Evolutionary conservation across 257 asterid genomes (phyloP), one percentile per base, ranked within the genome.

Genomic region (Solanum rostratum): DNA sequence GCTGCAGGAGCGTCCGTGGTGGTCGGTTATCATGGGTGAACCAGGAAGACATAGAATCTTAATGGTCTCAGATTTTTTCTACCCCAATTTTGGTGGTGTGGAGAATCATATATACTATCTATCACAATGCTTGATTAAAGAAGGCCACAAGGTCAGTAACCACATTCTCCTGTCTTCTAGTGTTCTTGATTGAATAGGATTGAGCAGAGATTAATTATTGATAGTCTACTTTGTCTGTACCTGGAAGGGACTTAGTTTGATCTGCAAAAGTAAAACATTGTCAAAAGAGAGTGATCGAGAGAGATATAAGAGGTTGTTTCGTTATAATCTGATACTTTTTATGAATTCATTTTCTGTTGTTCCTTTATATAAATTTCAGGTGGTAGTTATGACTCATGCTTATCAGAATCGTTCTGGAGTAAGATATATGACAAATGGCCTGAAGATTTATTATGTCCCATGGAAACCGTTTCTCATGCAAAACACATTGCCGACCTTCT

Each of bases 81-180:
- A 89, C 88, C 98, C 99, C 85, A 97, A 94, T 89, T 96, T 96
- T 55, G 98, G 99, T 53, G 98, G 99, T 7, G 98, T 95, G 49
- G 98, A 97, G 53, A 95, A 91, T 90, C 99, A 95, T 91, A 97
- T 97, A 60, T 97, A 97, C 88, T 97, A 92, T 84, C 90, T 95
- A 84, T 94, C 99, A 5, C 98, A 94, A 86, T 97, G 99, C 89
- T 88, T 95, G 89, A 92, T 97, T 13, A 90, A 93, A 88, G 97
- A 91, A 55, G 98, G 98, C 76, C 99, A 97, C 92, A 94, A 93
- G 98, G 98, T 95, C 83, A 81, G 82, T 10, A 29, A 27, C 29
- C 46, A 78, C 10, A 7, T 3, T 50, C 46, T 16, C 49, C 49
- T 78, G 46, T 78, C 49, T 50, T 29, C 5, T 27, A 50, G 43